Evolutionary conservation across 2,329 filamentous ascomycete genomes (phyloP).

Genomic region (Penicillium sp.): DNA sequence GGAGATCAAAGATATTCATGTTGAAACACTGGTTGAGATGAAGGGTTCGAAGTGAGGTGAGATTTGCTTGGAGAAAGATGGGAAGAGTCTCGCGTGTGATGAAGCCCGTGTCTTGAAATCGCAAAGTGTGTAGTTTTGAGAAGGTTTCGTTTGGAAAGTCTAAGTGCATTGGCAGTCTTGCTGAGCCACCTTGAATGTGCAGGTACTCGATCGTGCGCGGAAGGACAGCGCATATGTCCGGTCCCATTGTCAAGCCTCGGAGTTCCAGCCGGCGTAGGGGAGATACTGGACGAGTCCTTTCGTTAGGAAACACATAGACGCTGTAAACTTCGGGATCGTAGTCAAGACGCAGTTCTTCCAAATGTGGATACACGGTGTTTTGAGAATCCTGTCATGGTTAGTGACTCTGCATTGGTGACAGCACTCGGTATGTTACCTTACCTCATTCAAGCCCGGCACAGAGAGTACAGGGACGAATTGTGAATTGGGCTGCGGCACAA

Average conservation of each 20-base stretch:
- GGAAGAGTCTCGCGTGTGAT: constrained; percentile 11
- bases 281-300: constrained; percentile 7
- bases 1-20: constrained; percentile 9
- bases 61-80: constrained; percentile 14
- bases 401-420: too few relatives aligned
- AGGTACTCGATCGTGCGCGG: constrained; percentile 27
- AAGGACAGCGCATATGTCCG: constrained; percentile 14
- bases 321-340: constrained; percentile 21
- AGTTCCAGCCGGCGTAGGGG: constrained; percentile 26
- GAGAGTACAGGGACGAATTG: neutral
- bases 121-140: constrained; percentile 24
- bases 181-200: constrained; percentile 21
- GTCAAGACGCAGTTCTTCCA: constrained; percentile 29
- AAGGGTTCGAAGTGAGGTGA: constrained; percentile 21
- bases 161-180: constrained; percentile 5
- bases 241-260: constrained; percentile 19
- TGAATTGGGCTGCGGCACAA: neutral
- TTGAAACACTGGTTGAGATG: constrained; percentile 25
- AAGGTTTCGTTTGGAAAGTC: constrained; percentile 3
- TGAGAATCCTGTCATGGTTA: neutral
- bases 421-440: neutral
- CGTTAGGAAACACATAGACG: constrained; percentile 11
- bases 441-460: neutral
- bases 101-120: constrained; percentile 25
- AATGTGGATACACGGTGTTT: constrained; percentile 21